A percentile compares a stretch with the other conserved stretches of the same genome.
These are phyloP conservation scores for Aspergillus sp. DNA, from an alignment of 2,329 filamentous ascomycete genomes.

Conservation along the genomic window DNA sequence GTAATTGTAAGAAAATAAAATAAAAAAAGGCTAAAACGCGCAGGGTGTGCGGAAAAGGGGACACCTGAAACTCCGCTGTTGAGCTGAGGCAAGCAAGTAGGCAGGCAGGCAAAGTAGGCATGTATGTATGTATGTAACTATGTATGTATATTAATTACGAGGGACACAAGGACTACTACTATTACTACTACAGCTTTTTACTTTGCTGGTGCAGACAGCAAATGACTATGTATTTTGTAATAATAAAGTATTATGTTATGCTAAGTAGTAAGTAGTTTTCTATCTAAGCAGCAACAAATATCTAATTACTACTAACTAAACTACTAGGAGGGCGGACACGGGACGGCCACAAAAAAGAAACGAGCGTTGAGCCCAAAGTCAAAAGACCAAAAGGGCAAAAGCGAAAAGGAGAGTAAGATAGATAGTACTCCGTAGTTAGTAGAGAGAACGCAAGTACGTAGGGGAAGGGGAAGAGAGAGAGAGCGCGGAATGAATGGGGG, in stretches of 20 bases:
- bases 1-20: not conserved
- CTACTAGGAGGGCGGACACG: not conserved
- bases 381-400: slow-evolving; percentile 13
- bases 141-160: slow-evolving; percentile 12
- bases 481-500: not conserved
- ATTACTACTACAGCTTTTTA: too few species aligned
- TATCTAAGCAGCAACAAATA: not conserved
- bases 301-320: not conserved
- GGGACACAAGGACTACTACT: not conserved
- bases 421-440: too few species aligned
- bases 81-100: not conserved
- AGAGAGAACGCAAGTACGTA: not conserved
- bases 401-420: slow-evolving; percentile 11
- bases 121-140: slow-evolving; percentile 8
- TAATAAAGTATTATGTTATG: not conserved
- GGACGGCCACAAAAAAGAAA: slow-evolving; percentile 1
- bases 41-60: slow-evolving; percentile 18
- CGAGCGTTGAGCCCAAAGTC: not conserved
- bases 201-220: slow-evolving; percentile 10
- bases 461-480: not conserved
- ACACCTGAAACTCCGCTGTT: slow-evolving; percentile 22
- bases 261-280: too few species aligned
- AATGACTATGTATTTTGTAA: slow-evolving; percentile 12
- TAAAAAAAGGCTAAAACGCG: slow-evolving; percentile 3
- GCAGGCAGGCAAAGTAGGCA: not conserved